These are phyloP conservation scores for Plantago rigida DNA, from an alignment of 305 asterid species.

Conservation along the genomic window DNA sequence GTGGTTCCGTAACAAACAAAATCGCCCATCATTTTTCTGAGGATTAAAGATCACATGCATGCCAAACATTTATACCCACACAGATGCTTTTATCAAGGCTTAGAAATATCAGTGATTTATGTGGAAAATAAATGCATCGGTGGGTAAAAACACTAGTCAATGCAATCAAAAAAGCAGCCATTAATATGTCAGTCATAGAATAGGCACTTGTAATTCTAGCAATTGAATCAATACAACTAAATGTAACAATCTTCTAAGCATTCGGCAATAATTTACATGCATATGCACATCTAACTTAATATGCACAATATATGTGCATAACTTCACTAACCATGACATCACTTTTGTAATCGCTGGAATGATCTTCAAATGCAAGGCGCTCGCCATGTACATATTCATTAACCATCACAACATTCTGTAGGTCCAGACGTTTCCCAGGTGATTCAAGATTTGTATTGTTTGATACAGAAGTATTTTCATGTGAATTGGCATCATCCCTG, in stretches of 20 bases:
- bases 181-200: no score
- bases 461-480: constrained; percentile 21
- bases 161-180: no score
- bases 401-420: constrained; percentile 51
- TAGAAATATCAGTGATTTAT: not conserved
- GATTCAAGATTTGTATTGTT: constrained; percentile 18
- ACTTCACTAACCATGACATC: constrained; percentile 34
- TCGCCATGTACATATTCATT: constrained; percentile 55
- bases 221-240: no score
- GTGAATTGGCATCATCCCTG: constrained; percentile 25
- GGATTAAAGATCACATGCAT: no score
- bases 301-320: not conserved
- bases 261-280: not conserved
- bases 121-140: not conserved
- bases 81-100: not conserved
- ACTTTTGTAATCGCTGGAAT: constrained; percentile 23
- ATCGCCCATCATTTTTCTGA: no score
- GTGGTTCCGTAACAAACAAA: not conserved
- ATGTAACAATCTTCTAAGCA: no score
- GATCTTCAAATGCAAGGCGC: constrained; percentile 30
- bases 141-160: not conserved
- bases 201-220: no score
- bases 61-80: not conserved
- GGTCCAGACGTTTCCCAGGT: constrained; percentile 30
- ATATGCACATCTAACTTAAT: not conserved